phyloP scores from a whole-genome alignment of 805 yeast species.

The Starmerella davenportii region DNA sequence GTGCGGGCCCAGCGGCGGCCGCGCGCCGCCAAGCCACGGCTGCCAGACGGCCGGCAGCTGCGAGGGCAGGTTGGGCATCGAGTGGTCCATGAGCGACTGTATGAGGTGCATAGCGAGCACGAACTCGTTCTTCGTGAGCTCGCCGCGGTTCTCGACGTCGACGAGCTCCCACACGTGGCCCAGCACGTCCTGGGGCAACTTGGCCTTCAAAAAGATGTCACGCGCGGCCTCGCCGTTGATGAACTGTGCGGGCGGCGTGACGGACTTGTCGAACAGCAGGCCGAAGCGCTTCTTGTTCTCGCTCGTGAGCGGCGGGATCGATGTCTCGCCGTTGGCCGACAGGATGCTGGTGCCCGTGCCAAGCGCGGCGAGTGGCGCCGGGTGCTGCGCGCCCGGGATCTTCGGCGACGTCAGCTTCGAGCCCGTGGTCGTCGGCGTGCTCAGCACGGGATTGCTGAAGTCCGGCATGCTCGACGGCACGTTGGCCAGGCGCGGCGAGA shows the following conservation, averaged over 20 bases:
- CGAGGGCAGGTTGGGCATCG: conserved; percentile 40
- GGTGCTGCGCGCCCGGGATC: background rate
- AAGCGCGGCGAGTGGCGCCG: conserved; percentile 4
- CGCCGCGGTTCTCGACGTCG: conserved; percentile 59
- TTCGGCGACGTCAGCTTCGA: conserved; percentile 1
- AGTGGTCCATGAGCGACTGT: conserved; percentile 56
- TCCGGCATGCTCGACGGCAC: conserved; percentile 45
- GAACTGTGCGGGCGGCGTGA: conserved; percentile 38
- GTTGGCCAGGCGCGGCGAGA: conserved; percentile 36
- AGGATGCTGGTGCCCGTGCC: conserved; percentile 7
- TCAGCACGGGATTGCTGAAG: conserved; percentile 25
- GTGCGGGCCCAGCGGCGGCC: background rate
- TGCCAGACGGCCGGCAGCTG: conserved; percentile 26
- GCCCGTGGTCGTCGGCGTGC: conserved; percentile 8
- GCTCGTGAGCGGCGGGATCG: conserved; percentile 23
- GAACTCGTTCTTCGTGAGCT: conserved; percentile 55
- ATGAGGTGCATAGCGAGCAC: conserved; percentile 89
- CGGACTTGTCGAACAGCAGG: conserved; percentile 47
- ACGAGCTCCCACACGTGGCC: conserved; percentile 83
- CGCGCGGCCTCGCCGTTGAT: conserved; percentile 68
- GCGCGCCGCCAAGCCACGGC: conserved; percentile 17
- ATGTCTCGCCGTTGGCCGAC: conserved; percentile 11
- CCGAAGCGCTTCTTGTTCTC: conserved; percentile 24
- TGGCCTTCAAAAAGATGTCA: conserved; percentile 75
- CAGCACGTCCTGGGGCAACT: conserved; percentile 53